These are phyloP conservation scores for Septoria petroselini DNA, from an alignment of 2,329 filamentous ascomycete genomes.

Conservation along the genomic window DNA sequence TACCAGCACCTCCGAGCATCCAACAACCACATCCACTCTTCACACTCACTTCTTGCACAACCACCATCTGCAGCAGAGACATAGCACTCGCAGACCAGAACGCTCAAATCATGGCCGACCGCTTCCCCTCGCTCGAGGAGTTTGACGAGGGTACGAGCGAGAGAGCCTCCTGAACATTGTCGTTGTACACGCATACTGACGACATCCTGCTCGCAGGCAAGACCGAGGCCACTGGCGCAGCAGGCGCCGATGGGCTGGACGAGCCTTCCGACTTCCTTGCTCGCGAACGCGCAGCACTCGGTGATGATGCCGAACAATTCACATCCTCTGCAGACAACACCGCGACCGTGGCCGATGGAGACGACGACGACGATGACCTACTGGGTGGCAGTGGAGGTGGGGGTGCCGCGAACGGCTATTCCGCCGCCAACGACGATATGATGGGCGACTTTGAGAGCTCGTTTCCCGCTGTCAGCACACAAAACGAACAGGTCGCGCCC, in stretches of 20 bases:
- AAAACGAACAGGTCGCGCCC: slow-evolving; percentile 70
- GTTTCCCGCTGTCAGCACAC: slow-evolving; percentile 77
- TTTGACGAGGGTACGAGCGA: slow-evolving; percentile 48
- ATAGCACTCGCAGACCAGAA: slow-evolving; percentile 15
- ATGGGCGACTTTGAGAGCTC: slow-evolving; percentile 75
- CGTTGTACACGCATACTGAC: slow-evolving; percentile 3
- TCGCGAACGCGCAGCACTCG: slow-evolving; percentile 83
- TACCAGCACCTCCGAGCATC: too few relatives aligned
- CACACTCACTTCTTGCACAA: not conserved
- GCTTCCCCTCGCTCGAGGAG: slow-evolving; percentile 53
- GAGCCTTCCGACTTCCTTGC: slow-evolving; percentile 81
- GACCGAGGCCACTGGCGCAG: slow-evolving; percentile 59
- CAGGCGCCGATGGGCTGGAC: slow-evolving; percentile 49
- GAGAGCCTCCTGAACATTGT: not conserved
- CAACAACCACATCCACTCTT: slow-evolving; percentile 1
- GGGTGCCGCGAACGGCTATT: slow-evolving; percentile 39
- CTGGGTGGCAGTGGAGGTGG: slow-evolving; percentile 61
- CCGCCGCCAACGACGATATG: slow-evolving; percentile 27
- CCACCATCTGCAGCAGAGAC: not conserved
- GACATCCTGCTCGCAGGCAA: slow-evolving; percentile 53
- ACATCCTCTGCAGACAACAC: slow-evolving; percentile 68
- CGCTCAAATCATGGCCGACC: slow-evolving; percentile 46
- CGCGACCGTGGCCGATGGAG: slow-evolving; percentile 58
- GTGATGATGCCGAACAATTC: slow-evolving; percentile 92
- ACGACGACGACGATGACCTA: slow-evolving; percentile 60